A percentile compares a stretch with the other conserved stretches of the same genome.
Conservation (phyloP, 2,329 filamentous ascomycete genomes). For the Aspergillus aculeatus region DNA sequence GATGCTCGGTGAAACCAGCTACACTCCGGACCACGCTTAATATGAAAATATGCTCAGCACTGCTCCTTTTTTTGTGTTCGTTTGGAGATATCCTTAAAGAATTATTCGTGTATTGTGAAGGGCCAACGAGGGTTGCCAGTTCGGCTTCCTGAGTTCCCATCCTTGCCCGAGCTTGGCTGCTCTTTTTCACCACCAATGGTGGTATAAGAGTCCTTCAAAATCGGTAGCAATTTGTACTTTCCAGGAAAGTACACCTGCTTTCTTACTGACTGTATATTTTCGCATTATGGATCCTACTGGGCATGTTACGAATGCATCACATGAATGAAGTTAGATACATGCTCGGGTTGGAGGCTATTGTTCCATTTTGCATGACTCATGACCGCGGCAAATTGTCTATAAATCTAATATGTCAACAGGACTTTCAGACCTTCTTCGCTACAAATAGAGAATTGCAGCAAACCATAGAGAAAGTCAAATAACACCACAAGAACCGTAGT, state of each 20-base stretch:
- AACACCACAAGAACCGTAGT: background rate
- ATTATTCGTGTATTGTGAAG: background rate
- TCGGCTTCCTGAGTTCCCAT: background rate
- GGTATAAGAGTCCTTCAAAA: background rate
- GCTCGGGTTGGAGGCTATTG: too few relatives aligned
- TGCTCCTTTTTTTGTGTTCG: slow-evolving; percentile 6
- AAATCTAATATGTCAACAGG: too few relatives aligned
- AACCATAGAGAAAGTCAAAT: too few relatives aligned
- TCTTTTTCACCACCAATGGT: background rate
- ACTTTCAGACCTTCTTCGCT: too few relatives aligned
- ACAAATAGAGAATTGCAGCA: too few relatives aligned
- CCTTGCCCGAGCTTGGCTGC: background rate
- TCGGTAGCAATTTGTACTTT: background rate
- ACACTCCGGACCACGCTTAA: slow-evolving; percentile 61
- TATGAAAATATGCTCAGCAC: background rate
- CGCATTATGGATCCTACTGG: background rate
- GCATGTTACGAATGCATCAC: background rate
- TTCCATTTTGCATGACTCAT: too few relatives aligned
- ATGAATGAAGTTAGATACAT: too few relatives aligned
- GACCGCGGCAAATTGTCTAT: too few relatives aligned
- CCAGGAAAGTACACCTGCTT: background rate
- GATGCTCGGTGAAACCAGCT: slow-evolving; percentile 68
- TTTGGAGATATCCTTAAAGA: background rate
- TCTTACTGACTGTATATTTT: background rate
- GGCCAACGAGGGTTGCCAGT: background rate